Conservation (phyloP, 2,329 filamentous ascomycete species). For the Seiridium unicorne region DNA sequence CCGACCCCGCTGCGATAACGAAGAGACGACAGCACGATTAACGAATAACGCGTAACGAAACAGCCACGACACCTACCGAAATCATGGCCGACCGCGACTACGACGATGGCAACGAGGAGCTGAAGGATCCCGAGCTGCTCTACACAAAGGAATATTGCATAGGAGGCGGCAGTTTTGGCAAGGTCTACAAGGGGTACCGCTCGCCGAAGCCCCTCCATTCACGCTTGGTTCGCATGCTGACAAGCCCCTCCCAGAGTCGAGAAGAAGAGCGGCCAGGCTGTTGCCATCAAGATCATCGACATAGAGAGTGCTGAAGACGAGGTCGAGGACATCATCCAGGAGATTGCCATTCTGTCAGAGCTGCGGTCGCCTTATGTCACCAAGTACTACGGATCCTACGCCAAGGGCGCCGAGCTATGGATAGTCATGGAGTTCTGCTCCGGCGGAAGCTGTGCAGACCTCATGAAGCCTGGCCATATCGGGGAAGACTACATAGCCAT, state of each 20-base stretch:
- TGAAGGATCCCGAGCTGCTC: conserved; percentile 78
- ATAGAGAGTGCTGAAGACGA: conserved; percentile 99
- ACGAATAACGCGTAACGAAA: conserved; percentile 2
- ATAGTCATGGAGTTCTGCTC: conserved; percentile 99
- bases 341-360: conserved; percentile 95
- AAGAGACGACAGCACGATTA: neutral
- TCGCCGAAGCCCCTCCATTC: neutral
- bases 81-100: conserved; percentile 48
- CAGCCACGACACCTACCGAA: neutral
- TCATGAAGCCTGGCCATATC: conserved; percentile 91
- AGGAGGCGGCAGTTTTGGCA: conserved; percentile 97
- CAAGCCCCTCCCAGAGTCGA: conserved; percentile 64
- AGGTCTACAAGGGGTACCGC: conserved; percentile 90
- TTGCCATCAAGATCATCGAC: conserved; percentile 98
- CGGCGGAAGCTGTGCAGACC: conserved; percentile 90
- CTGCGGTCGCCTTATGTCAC: conserved; percentile 95
- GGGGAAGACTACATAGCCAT: conserved; percentile 97
- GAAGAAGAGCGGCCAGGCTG: conserved; percentile 86
- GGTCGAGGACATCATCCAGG: conserved; percentile 98
- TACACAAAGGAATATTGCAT: conserved; percentile 94
- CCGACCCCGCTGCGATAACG: neutral
- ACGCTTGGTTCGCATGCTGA: conserved; percentile 14
- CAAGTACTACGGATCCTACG: conserved; percentile 95
- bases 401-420: conserved; percentile 95
- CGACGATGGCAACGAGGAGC: conserved; percentile 50